phyloP scores from a whole-genome alignment of 805 yeast species.

The Wickerhamiella azyma region DNA sequence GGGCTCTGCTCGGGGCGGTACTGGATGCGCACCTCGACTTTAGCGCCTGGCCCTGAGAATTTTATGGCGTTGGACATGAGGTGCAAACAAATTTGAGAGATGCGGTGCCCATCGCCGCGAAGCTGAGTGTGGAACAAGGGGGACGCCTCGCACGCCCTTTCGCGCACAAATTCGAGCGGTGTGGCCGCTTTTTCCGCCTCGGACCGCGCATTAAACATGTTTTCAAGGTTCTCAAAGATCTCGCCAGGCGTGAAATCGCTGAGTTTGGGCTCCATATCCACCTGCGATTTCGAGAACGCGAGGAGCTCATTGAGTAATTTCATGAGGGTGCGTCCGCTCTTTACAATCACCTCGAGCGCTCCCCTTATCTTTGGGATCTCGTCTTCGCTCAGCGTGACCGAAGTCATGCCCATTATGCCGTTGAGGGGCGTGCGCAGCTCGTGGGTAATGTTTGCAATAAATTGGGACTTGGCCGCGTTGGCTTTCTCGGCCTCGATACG shows the following conservation, averaged over 20 bases:
- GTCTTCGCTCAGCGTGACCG: slow-evolving; percentile 77
- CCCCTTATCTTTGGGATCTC: slow-evolving; percentile 53
- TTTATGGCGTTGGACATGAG: slow-evolving; percentile 80
- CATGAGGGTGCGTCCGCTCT: slow-evolving; percentile 76
- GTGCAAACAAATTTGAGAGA: slow-evolving; percentile 81
- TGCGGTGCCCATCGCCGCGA: slow-evolving; percentile 76
- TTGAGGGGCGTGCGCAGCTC: slow-evolving; percentile 90
- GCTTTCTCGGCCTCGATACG: slow-evolving; percentile 42
- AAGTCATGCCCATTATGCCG: slow-evolving; percentile 92
- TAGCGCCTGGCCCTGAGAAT: slow-evolving; percentile 57
- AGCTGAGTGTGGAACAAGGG: slow-evolving; percentile 37
- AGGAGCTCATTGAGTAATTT: slow-evolving; percentile 82
- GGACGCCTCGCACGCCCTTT: slow-evolving; percentile 43
- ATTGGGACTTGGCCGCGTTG: slow-evolving; percentile 86
- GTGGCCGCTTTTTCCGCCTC: slow-evolving; percentile 38
- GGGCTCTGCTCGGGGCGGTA: slow-evolving; percentile 4
- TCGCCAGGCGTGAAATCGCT: slow-evolving; percentile 63
- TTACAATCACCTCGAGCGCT: slow-evolving; percentile 64
- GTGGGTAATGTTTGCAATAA: slow-evolving; percentile 86
- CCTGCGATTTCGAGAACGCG: slow-evolving; percentile 77
- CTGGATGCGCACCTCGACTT: slow-evolving; percentile 18
- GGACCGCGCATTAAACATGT: slow-evolving; percentile 46
- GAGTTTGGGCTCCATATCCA: slow-evolving; percentile 74
- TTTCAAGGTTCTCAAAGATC: slow-evolving; percentile 62
- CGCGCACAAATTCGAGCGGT: slow-evolving; percentile 46